Percentiles rank a stretch among this genome's conserved stretches.
phyloP scores from a whole-genome alignment of 139 green algal species.

The Pseudopediastrum boryanum region DNA sequence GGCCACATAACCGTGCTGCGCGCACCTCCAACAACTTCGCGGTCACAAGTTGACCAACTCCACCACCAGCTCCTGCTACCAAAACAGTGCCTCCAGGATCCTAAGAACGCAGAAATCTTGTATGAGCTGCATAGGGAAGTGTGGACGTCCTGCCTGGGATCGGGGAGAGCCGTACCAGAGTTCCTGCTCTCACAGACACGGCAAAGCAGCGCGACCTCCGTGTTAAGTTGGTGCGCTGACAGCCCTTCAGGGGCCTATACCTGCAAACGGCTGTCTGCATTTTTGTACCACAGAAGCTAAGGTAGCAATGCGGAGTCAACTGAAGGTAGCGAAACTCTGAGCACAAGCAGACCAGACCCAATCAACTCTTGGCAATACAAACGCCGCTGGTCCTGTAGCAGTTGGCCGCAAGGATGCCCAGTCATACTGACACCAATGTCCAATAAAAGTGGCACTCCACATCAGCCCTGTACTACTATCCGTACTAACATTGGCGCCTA shows the following conservation, averaged over 20 bases:
- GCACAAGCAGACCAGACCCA: not conserved
- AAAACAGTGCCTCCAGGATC: conserved; percentile 62
- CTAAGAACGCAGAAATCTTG: conserved; percentile 36
- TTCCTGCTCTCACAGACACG: not conserved
- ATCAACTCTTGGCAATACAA: conserved; percentile 5
- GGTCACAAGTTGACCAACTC: conserved; percentile 84
- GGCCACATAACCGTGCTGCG: not conserved
- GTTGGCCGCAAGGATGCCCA: too few species aligned
- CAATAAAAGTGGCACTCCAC: too few species aligned
- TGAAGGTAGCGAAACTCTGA: not conserved
- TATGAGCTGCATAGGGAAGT: not conserved
- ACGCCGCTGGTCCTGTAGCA: too few species aligned
- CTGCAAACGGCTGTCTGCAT: not conserved
- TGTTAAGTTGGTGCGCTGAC: too few species aligned
- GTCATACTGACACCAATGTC: too few species aligned
- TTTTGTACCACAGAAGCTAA: not conserved
- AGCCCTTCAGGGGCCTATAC: not conserved
- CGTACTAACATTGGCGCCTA: too few species aligned
- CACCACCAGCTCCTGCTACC: conserved; percentile 80
- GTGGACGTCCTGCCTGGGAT: not conserved
- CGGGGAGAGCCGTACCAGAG: not conserved
- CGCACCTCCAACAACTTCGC: conserved; percentile 85
- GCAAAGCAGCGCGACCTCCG: not conserved
- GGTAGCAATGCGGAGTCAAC: not conserved
- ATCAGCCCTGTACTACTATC: too few species aligned